These are phyloP conservation scores for Lactarius indigo DNA, from an alignment of 768 basidiomycete genomes.

Conservation along the genomic window DNA sequence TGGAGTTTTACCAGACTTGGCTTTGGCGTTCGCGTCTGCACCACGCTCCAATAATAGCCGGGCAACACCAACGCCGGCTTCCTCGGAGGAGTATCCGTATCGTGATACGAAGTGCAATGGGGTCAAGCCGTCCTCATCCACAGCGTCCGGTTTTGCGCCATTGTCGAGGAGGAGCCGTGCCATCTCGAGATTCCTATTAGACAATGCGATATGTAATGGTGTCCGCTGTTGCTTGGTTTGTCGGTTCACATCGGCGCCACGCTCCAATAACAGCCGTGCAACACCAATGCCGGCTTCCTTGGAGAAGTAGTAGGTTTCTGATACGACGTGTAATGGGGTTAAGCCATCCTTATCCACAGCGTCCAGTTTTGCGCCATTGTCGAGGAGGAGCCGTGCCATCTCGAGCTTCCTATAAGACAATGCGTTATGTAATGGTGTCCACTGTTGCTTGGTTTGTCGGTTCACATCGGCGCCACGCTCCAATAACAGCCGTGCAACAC, in stretches of 20 bases:
- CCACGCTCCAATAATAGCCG: background rate
- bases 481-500: background rate
- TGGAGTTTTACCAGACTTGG: background rate
- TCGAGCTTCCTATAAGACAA: background rate
- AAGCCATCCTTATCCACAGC: background rate
- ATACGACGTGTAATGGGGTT: background rate
- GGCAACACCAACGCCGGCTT: background rate
- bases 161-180: background rate
- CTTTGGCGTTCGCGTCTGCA: background rate
- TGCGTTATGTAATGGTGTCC: background rate
- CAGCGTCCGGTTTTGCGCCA: background rate
- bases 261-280: background rate
- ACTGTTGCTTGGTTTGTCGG: rapidly evolving
- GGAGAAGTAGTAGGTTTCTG: background rate
- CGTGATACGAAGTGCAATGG: background rate
- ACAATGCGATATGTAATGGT: too few relatives aligned
- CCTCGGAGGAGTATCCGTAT: background rate
- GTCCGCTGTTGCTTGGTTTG: too few relatives aligned
- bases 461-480: background rate
- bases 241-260: background rate
- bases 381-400: background rate
- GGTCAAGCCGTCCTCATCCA: background rate
- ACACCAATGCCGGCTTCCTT: background rate
- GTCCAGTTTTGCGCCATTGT: background rate
- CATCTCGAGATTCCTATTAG: background rate